phyloP scores from a whole-genome alignment of 805 yeast genomes.

The Geotrichum ghanense region DNA sequence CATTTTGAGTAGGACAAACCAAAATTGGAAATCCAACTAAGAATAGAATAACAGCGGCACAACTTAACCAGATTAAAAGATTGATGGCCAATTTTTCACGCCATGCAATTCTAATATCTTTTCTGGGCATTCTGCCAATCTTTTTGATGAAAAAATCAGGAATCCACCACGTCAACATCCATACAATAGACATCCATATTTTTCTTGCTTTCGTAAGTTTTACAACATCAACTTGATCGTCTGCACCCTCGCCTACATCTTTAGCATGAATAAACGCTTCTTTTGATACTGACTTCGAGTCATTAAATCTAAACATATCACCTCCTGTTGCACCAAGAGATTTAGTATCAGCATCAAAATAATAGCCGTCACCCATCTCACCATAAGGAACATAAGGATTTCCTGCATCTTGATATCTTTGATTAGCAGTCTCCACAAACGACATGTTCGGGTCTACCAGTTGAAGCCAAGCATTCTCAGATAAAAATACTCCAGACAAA shows the following conservation, averaged over 20 bases:
- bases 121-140: conserved; percentile 24
- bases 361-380: conserved; percentile 19
- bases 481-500: conserved; percentile 29
- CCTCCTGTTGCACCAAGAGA: conserved; percentile 26
- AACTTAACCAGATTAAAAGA: conserved; percentile 30
- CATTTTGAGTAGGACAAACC: conserved; percentile 30
- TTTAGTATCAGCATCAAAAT: conserved; percentile 25
- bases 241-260: conserved; percentile 22
- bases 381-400: conserved; percentile 13
- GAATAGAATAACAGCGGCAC: conserved; percentile 23
- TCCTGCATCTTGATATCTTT: conserved; percentile 18
- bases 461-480: conserved; percentile 31
- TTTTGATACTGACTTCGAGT: conserved; percentile 13
- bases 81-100: conserved; percentile 33
- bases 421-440: conserved; percentile 24
- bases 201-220: conserved; percentile 24
- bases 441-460: conserved; percentile 28
- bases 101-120: conserved; percentile 31
- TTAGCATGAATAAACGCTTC: conserved; percentile 21
- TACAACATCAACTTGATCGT: conserved; percentile 20
- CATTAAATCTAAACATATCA: conserved; percentile 26
- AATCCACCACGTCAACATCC: conserved; percentile 30
- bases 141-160: conserved; percentile 25
- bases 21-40: conserved; percentile 30
- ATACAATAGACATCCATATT: conserved; percentile 29